These are phyloP conservation scores for Colletotrichum lini DNA, from an alignment of 2,329 filamentous ascomycete genomes.

Conservation along the genomic window DNA sequence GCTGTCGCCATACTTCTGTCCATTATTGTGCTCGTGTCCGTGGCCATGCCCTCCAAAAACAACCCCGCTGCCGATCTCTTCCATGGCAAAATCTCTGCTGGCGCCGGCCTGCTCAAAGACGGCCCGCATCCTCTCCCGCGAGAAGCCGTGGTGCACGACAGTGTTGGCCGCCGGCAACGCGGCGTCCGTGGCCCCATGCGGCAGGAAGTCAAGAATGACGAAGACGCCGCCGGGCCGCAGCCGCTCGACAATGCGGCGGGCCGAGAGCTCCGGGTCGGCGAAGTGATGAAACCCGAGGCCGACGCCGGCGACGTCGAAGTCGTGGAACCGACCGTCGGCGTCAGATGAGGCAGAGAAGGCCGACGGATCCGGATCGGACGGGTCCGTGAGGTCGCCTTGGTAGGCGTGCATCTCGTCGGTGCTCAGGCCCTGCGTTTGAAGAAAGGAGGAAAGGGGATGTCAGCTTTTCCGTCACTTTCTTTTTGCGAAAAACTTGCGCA, in stretches of 20 bases:
- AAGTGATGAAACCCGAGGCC: constrained; percentile 79
- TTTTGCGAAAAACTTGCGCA: constrained; percentile 1
- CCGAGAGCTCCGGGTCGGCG: constrained; percentile 72
- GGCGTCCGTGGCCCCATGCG: constrained; percentile 59
- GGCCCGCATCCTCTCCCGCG: constrained; percentile 67
- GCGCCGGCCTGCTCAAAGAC: constrained; percentile 77
- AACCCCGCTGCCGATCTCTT: constrained; percentile 65
- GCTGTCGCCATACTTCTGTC: constrained; percentile 29
- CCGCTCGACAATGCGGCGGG: constrained; percentile 71
- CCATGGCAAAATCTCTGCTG: constrained; percentile 69
- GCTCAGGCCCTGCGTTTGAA: constrained; percentile 59
- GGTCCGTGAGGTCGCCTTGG: constrained; percentile 70
- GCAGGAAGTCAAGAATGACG: constrained; percentile 77
- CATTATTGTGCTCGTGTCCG: constrained; percentile 4
- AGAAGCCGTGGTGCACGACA: constrained; percentile 78
- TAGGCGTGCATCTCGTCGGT: constrained; percentile 68
- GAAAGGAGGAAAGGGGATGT: constrained; percentile 1
- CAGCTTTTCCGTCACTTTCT: background rate
- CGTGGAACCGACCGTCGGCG: constrained; percentile 72
- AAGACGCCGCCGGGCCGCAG: constrained; percentile 77
- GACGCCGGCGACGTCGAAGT: constrained; percentile 78
- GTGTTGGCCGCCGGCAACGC: constrained; percentile 57
- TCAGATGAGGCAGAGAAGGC: constrained; percentile 68
- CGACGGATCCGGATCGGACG: constrained; percentile 62
- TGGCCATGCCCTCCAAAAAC: constrained; percentile 54